phyloP scores from a whole-genome alignment of 1,284 basidiomycete genomes.

The Trametes polyzona region DNA sequence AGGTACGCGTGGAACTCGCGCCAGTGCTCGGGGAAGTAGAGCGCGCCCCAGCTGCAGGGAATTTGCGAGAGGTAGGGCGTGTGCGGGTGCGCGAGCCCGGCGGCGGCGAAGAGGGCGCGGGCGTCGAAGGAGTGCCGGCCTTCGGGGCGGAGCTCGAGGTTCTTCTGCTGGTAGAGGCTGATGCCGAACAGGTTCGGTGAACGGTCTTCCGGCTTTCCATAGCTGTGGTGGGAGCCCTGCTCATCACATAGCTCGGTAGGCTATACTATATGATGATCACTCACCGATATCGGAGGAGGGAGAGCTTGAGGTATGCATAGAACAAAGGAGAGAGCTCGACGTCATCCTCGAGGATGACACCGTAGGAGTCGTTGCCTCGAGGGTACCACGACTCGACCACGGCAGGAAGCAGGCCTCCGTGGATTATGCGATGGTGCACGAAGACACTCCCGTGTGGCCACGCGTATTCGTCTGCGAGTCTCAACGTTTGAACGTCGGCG shows the following conservation, averaged over 20 bases:
- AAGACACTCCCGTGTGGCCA: slow-evolving; percentile 67
- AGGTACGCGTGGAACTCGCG: slow-evolving; percentile 82
- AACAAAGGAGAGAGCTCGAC: slow-evolving; percentile 81
- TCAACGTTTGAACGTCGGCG: slow-evolving; percentile 62
- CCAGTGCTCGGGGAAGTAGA: slow-evolving; percentile 88
- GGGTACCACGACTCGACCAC: slow-evolving; percentile 90
- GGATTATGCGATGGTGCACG: slow-evolving; percentile 71
- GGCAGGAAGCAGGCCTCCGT: slow-evolving; percentile 77
- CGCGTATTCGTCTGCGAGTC: slow-evolving; percentile 49
- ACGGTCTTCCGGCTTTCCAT: slow-evolving; percentile 47
- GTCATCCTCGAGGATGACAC: slow-evolving; percentile 81
- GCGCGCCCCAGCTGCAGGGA: slow-evolving; percentile 89
- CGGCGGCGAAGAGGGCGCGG: slow-evolving; percentile 53
- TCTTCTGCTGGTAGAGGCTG: slow-evolving; percentile 84
- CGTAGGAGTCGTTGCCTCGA: slow-evolving; percentile 70
- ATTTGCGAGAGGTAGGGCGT: slow-evolving; percentile 83
- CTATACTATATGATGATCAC: no score
- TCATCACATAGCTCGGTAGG: no score
- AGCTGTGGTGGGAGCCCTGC: slow-evolving; percentile 49
- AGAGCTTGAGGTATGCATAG: slow-evolving; percentile 83
- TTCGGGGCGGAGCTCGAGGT: slow-evolving; percentile 69
- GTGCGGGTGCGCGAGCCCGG: slow-evolving; percentile 44
- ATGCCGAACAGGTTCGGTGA: slow-evolving; percentile 68
- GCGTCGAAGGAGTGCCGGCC: slow-evolving; percentile 74
- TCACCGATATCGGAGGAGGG: slow-evolving; percentile 75